A percentile compares a stretch with the other conserved stretches of the same genome.
Conservation (phyloP, 2,329 filamentous ascomycete genomes). For the Sporothrix variecibatus region DNA sequence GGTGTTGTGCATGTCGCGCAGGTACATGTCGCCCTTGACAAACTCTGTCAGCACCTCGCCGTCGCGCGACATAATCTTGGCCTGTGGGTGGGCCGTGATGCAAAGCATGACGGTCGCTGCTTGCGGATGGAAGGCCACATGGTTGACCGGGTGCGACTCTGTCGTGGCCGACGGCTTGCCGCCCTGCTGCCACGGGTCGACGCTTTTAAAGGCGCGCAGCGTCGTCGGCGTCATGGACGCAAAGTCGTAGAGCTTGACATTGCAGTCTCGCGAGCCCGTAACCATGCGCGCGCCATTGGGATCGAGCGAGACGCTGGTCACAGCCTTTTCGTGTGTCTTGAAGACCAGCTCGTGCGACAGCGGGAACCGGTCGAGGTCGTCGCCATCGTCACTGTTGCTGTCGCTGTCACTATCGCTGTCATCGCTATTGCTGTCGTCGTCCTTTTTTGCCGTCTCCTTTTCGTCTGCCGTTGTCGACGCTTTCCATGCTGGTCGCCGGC, state of each 20-base stretch:
- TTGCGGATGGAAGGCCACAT: constrained; percentile 81
- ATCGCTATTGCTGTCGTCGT: constrained; percentile 34
- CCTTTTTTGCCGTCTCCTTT: constrained; percentile 25
- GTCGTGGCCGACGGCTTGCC: constrained; percentile 66
- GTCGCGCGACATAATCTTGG: constrained; percentile 85
- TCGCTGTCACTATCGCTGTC: constrained; percentile 33
- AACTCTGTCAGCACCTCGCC: constrained; percentile 85
- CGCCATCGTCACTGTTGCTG: constrained; percentile 55
- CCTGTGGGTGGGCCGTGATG: constrained; percentile 84
- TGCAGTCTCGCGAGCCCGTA: constrained; percentile 90
- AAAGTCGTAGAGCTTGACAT: constrained; percentile 91
- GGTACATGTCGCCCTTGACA: constrained; percentile 97
- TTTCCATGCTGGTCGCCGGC: constrained; percentile 60
- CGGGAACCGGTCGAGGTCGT: constrained; percentile 85
- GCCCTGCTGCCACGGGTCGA: constrained; percentile 72
- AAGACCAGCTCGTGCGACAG: constrained; percentile 90
- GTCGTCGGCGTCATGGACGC: constrained; percentile 94
- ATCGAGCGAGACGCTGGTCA: constrained; percentile 84
- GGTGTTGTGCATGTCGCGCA: constrained; percentile 95
- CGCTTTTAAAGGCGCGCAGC: constrained; percentile 85
- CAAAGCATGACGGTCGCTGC: constrained; percentile 81
- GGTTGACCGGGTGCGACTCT: constrained; percentile 86
- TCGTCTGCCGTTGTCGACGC: constrained; percentile 14
- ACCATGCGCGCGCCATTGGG: constrained; percentile 80
- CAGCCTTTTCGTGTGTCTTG: constrained; percentile 86